Conservation (phyloP, 2,329 filamentous ascomycete genomes). For the Pezicula carpinea region DNA sequence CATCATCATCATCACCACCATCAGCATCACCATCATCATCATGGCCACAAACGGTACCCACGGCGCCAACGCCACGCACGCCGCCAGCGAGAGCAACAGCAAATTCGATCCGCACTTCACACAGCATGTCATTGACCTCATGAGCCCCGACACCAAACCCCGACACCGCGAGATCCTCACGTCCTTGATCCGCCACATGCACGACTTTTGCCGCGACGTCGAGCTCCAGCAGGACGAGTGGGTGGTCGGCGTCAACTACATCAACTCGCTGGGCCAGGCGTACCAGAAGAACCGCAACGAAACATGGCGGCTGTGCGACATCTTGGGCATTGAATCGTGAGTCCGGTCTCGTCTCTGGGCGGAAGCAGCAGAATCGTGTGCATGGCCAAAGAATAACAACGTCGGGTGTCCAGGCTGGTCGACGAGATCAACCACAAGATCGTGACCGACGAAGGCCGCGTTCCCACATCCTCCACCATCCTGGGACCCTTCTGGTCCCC, state of each 20-base stretch:
- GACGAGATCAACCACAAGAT: constrained; percentile 64
- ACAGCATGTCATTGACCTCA: constrained; percentile 54
- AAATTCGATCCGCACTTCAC: constrained; percentile 51
- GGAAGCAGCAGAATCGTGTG: not conserved
- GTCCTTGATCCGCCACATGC: constrained; percentile 50
- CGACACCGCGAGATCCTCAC: constrained; percentile 51
- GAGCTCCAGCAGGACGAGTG: constrained; percentile 55
- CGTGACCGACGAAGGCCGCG: constrained; percentile 54
- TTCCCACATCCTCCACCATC: constrained; percentile 70
- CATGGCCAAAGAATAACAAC: constrained; percentile 2
- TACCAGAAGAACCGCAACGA: constrained; percentile 58
- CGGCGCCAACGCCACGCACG: not conserved
- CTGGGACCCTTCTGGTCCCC: constrained; percentile 77
- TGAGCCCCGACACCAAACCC: constrained; percentile 54
- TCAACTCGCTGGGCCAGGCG: constrained; percentile 61
- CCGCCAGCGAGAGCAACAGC: not conserved
- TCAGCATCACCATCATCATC: not conserved
- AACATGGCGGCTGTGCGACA: constrained; percentile 57
- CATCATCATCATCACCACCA: not conserved
- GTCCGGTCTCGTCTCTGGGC: constrained; percentile 26
- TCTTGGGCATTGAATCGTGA: constrained; percentile 63
- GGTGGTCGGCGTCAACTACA: constrained; percentile 48
- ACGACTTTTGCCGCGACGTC: constrained; percentile 55
- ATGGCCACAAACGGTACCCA: not conserved
- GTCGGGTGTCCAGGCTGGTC: constrained; percentile 45